phyloP scores from a whole-genome alignment of 2,329 filamentous ascomycete species.

The Hymenotorrendiella dingleyae region DNA sequence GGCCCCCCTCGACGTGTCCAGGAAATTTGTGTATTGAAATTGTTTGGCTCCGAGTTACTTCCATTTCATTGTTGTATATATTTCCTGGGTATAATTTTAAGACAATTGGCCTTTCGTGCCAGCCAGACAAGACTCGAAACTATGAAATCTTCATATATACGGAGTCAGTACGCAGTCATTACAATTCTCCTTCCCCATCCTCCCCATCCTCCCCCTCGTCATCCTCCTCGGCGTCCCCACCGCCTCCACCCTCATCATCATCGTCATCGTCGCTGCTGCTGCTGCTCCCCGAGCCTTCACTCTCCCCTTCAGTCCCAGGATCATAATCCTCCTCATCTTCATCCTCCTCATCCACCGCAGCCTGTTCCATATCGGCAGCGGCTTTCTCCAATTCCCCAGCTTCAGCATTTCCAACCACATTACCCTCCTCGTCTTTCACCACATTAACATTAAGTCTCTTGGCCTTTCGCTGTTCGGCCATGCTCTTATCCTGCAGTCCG shows the following conservation, averaged over 20 bases:
- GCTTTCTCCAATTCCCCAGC: slow-evolving; percentile 30
- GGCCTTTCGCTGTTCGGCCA: slow-evolving; percentile 62
- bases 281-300: slow-evolving; percentile 48
- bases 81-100: no score
- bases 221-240: slow-evolving; percentile 26
- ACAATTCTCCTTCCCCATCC: no score
- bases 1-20: no score
- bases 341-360: slow-evolving; percentile 51
- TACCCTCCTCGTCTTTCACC: slow-evolving; percentile 36
- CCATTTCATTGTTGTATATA: no score
- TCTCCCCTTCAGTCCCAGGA: slow-evolving; percentile 47
- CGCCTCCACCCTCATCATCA: slow-evolving; percentile 38
- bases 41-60: no score
- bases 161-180: no score
- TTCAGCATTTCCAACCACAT: slow-evolving; percentile 35
- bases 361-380: slow-evolving; percentile 32
- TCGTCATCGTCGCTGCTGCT: slow-evolving; percentile 42
- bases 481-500: slow-evolving; percentile 58
- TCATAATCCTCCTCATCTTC: slow-evolving; percentile 64
- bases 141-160: no score
- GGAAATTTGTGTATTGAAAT: no score
- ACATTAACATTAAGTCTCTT: slow-evolving; percentile 55
- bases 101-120: no score
- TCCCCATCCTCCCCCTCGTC: slow-evolving; percentile 8
- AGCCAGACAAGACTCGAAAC: no score